Base-by-base conservation (phyloP, 176 grass and related monocot genomes). In the Eragrostis curvula region DNA sequence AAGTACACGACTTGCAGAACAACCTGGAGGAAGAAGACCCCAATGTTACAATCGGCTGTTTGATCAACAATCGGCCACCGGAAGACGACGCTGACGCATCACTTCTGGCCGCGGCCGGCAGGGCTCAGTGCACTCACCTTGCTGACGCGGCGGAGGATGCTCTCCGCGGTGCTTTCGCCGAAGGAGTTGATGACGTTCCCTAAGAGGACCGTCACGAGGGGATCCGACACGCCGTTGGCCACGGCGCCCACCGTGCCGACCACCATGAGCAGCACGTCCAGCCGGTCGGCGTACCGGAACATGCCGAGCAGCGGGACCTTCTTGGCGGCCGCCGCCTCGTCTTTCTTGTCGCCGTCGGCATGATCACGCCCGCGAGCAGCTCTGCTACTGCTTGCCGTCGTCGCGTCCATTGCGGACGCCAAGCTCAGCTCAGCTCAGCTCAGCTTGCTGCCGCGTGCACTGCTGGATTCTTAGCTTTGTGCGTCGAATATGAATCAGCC, bases 1-100 rank as follows among this genome's bases (percentile, higher is more conserved):
- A 95, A 3, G 75, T 95, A 95, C 70, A 95, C 13, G 65, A 95
- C 92, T 39, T 90, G 36, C 14, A 92, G 62, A 52, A 92, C 89
- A 71, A 78, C 71, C 92, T 95, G 78, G 17, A 75, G 62, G 41
- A 85, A 77, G 39, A 81, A 49, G 68, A 21, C 14, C 9, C 14
- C 8, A 32, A 29, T 12, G 32, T 69, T 67, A 67, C 14, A 43
- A 68, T 24, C n/a, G 1, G 27, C 28, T 49, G 25, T 18, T 46
- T 14, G 28, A 36, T 46, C 43, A 18, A 36, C 25, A 49, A 65
- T 17, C 30, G 28, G 8, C 16, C 27, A 36, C n/a, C 43, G 13
- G 68, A 47, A 13, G n/a, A 48, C 12, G 66, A 45, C 6, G 66
- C 47, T 20, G 70, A 21, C 12, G n/a, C 12, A 11, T 2, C 21